These are phyloP conservation scores for Ganoderma multipileum DNA, from an alignment of 1,284 basidiomycete species.

Conservation along the genomic window DNA sequence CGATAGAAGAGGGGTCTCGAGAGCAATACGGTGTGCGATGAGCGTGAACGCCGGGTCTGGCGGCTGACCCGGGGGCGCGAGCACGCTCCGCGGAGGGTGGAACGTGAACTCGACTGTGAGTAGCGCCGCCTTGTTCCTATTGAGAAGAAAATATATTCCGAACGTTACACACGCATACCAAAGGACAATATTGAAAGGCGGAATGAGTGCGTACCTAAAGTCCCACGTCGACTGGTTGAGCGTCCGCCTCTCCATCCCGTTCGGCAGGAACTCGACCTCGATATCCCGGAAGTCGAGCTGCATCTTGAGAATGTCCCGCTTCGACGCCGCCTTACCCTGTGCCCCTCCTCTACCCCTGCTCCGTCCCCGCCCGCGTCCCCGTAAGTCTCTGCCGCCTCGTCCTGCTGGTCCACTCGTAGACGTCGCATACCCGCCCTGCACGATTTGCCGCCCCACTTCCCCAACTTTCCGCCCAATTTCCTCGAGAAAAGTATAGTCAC, in stretches of 20 bases:
- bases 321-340: slow-evolving; percentile 45
- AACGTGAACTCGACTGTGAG: slow-evolving; percentile 79
- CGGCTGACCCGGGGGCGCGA: slow-evolving; percentile 47
- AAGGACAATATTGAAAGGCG: background rate
- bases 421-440: slow-evolving; percentile 54
- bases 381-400: slow-evolving; percentile 32
- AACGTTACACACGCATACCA: background rate
- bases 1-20: slow-evolving; percentile 56
- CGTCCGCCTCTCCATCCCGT: slow-evolving; percentile 83
- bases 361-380: slow-evolving; percentile 30
- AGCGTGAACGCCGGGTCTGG: slow-evolving; percentile 51
- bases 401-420: slow-evolving; percentile 9
- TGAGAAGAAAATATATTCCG: slow-evolving; percentile 7
- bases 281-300: slow-evolving; percentile 71
- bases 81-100: slow-evolving; percentile 54
- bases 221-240: slow-evolving; percentile 85
- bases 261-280: slow-evolving; percentile 77
- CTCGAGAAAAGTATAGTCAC: slow-evolving; percentile 86
- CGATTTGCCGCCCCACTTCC: slow-evolving; percentile 77
- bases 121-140: slow-evolving; percentile 69
- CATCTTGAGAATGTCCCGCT: slow-evolving; percentile 69
- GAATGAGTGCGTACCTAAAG: slow-evolving; percentile 61
- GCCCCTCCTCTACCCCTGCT: slow-evolving; percentile 41
- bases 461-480: slow-evolving; percentile 75
- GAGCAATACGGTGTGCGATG: slow-evolving; percentile 67